A percentile compares a stretch with the other conserved stretches of the same genome.
These are phyloP conservation scores for Pseudozyma sp. DNA, from an alignment of 1,284 basidiomycete species.

Conservation along the genomic window DNA sequence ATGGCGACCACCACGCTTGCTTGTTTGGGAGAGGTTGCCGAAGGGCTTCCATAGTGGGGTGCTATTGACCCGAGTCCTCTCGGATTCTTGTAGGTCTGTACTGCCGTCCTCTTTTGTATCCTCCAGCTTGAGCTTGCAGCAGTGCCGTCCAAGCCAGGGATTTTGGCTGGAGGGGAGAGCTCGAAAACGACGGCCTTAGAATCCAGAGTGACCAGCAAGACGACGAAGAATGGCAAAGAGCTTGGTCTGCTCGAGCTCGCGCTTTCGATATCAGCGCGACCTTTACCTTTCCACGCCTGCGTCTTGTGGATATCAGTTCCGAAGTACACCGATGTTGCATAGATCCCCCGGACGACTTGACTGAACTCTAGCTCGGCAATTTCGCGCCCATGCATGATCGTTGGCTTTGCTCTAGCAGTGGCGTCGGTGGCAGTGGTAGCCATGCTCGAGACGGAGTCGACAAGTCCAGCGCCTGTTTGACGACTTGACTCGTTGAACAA, in stretches of 20 bases:
- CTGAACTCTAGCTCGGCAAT: constrained; percentile 63
- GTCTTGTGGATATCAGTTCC: neutral
- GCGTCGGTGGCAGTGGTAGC: constrained; percentile 31
- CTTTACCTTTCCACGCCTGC: constrained; percentile 19
- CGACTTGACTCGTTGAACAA: constrained; percentile 15
- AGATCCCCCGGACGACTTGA: constrained; percentile 53
- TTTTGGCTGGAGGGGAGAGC: constrained; percentile 21
- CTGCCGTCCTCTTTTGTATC: constrained; percentile 38
- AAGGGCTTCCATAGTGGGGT: constrained; percentile 3
- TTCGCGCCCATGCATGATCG: constrained; percentile 37
- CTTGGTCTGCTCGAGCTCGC: neutral
- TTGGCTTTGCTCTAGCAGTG: constrained; percentile 17
- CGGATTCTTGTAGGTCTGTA: constrained; percentile 43
- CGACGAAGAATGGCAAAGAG: constrained; percentile 6
- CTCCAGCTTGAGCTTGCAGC: constrained; percentile 25
- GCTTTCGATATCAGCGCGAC: constrained; percentile 3
- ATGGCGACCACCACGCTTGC: constrained; percentile 44
- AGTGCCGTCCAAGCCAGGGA: neutral
- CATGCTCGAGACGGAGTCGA: constrained; percentile 41
- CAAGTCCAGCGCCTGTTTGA: constrained; percentile 6
- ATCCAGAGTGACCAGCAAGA: constrained; percentile 52
- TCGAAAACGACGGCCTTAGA: constrained; percentile 57
- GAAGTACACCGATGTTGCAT: constrained; percentile 34
- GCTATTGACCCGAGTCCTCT: constrained; percentile 44
- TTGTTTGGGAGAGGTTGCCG: neutral